Evolutionary conservation across 2,329 filamentous ascomycete species (phyloP), one percentile per base, ranked within the genome.

Genomic region (Verticillium zaregamsianum): DNA sequence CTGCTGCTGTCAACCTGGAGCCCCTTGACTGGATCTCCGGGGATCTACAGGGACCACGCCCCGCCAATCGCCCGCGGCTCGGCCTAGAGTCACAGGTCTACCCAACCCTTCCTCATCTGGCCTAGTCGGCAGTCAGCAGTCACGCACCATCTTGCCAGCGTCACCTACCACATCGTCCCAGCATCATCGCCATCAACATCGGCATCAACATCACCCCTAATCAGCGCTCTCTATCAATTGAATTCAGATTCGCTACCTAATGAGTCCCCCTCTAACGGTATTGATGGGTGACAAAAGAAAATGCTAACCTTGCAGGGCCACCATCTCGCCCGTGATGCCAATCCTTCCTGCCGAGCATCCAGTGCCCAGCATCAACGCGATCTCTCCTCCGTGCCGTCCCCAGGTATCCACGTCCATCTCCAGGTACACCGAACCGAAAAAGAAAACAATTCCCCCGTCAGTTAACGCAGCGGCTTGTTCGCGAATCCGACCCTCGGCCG

Each of bases 401-500:
- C 7, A 37, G 11, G 15, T 37, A 15, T 17, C 14, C 6, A 40
- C 17, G 4, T 15, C 17, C 3, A 20, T n/a, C 17, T 40, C 54
- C 54, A 28, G 15, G 54, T 33, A 54, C 37, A 20, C n/a, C 39
- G 8, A 17, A 17, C 39, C 2, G 8, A 25, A 3, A 49, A 49
- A 49, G n/a, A n/a, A 49, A 49, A 28, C 3, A 28, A 28, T 2
- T 11, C 45, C 45, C 20, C 12, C 20, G 7, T 23, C 11, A 5
- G 3, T 7, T n/a, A 54, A 58, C 35, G 62, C n/a, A 65, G 28
- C 7, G 59, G 61, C 69, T 79, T 79, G 55, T 76, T 78, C 11
- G 77, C 77, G 55, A 79, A 77, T 2, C 77, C 77, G 5, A 79
- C 68, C 31, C 58, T 54, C 5, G 58, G 40, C 31, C 7, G 15